These are phyloP conservation scores for Psophocarpus tetragonolobus DNA, from an alignment of 306 rosid genomes.

Conservation along the genomic window DNA sequence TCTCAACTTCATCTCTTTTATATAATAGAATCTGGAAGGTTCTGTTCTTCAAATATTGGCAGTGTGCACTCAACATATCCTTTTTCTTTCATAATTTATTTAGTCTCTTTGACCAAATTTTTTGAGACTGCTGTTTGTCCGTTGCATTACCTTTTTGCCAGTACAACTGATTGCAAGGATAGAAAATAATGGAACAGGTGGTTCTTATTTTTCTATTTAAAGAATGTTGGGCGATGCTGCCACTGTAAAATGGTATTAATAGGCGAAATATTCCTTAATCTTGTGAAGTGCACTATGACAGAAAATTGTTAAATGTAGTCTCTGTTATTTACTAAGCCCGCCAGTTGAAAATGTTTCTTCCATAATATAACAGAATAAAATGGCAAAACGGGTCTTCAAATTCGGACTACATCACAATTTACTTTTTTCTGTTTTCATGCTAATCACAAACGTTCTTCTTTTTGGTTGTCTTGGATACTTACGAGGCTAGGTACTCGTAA, in stretches of 20 bases:
- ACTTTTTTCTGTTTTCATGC: not conserved
- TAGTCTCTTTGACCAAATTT: not conserved
- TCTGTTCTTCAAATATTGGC: not conserved
- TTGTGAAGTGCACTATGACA: not conserved
- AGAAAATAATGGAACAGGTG: not conserved
- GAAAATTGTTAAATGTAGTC: not conserved
- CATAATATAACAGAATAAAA: not conserved
- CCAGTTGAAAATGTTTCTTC: not conserved
- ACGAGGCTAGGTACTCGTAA: conserved; percentile 15
- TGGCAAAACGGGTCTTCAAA: not conserved
- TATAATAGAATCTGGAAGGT: not conserved
- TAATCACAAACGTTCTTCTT: not conserved
- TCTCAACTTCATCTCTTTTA: not conserved
- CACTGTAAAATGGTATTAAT: not conserved
- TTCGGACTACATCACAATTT: not conserved
- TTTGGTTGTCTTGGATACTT: not conserved
- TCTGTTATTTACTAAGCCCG: not conserved
- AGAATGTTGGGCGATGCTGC: not conserved
- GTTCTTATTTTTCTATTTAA: not conserved
- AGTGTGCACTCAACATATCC: not conserved
- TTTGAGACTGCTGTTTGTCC: not conserved
- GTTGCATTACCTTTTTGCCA: conserved; percentile 9
- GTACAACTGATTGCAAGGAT: not conserved
- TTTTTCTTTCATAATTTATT: not conserved
- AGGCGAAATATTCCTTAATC: not conserved